Evolutionary conservation across 2,329 filamentous ascomycete genomes (phyloP), one percentile per base, ranked within the genome.

Genomic region (Neobulgaria alba): DNA sequence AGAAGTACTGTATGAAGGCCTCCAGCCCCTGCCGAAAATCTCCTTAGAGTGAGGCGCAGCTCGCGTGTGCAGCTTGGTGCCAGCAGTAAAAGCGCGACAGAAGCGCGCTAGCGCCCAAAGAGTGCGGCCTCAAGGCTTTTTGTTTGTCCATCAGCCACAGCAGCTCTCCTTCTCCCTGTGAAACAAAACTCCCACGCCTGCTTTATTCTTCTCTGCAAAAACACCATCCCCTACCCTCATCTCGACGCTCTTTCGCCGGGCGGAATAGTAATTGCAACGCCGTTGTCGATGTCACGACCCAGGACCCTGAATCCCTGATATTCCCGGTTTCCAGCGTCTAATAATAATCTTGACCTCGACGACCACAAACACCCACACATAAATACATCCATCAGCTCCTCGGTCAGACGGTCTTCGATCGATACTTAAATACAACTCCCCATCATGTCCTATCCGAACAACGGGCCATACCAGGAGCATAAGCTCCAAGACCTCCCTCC

Each of bases 401-500:
- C 17, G 19, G 20, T n/a, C 9, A 20, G n/a, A 7, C 23, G 23
- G 7, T 35, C 7, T 19, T 35, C 17, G 9, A 35, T 8, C 17
- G 20, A n/a, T 18, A 4, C 12, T 26, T 26, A 26, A 7, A 26
- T 12, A 26, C 4, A 35, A 12, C 33, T 10, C 10, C n/a, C 37
- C 52, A 68, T 54, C 62, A 78, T 78, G 75, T 79, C 79, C 63
- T 74, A 75, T 59, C 63, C 67, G 57, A 69, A 72, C 18, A 59
- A 66, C 57, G 69, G 72, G 36, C 59, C 65, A 41, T 81, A 78
- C 52, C 68, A 76, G 42, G 72, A 76, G 53, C 79, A 85, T 60
- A 72, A 70, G 44, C 63, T 85, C 57, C 77, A 84, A 58, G 80
- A 86, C 57, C 68, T 85, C 23, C 73, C 76, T 47, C 61, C 71